Evolutionary conservation across 176 grass and related monocot genomes (phyloP).

Genomic region (Avena sativa): DNA sequence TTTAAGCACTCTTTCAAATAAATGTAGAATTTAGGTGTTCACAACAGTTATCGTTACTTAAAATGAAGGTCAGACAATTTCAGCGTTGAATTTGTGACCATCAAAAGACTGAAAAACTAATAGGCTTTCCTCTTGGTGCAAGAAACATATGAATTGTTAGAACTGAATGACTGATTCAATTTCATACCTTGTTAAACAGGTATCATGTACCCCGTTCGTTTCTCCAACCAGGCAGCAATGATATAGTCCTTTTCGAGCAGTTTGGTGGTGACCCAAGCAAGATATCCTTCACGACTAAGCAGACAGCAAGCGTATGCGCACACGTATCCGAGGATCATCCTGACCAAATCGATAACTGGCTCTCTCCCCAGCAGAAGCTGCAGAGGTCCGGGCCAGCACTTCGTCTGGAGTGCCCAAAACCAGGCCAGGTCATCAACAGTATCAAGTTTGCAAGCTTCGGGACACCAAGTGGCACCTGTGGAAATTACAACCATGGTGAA

Average conservation of each 20-base stretch:
- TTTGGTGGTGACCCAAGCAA: constrained; percentile 79
- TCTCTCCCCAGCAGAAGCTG: constrained; percentile 47
- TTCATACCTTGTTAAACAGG: constrained; percentile 61
- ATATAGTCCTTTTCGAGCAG: constrained; percentile 90
- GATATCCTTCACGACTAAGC: constrained; percentile 75
- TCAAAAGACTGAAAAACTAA: background rate
- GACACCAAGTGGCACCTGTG: constrained; percentile 78
- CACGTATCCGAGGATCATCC: constrained; percentile 87
- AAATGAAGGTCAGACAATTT: constrained; percentile 3
- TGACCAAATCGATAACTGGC: constrained; percentile 66
- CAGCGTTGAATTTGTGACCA: constrained; percentile 6
- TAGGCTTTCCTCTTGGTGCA: constrained; percentile 7
- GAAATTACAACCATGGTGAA: constrained; percentile 74
- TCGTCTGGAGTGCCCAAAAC: constrained; percentile 69
- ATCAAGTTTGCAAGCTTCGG: constrained; percentile 98
- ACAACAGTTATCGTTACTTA: background rate
- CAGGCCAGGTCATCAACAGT: constrained; percentile 69
- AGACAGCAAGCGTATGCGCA: constrained; percentile 66
- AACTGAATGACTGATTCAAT: constrained; percentile 13
- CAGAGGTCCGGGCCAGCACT: constrained; percentile 61
- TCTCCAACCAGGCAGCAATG: constrained; percentile 79
- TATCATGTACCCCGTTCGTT: constrained; percentile 87
- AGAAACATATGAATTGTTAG: background rate
- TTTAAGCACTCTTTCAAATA: background rate
- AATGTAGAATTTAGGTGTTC: constrained; percentile 19